Evolutionary conservation across 2,329 filamentous ascomycete species (phyloP).

Genomic region (Corinectria fuckeliana): DNA sequence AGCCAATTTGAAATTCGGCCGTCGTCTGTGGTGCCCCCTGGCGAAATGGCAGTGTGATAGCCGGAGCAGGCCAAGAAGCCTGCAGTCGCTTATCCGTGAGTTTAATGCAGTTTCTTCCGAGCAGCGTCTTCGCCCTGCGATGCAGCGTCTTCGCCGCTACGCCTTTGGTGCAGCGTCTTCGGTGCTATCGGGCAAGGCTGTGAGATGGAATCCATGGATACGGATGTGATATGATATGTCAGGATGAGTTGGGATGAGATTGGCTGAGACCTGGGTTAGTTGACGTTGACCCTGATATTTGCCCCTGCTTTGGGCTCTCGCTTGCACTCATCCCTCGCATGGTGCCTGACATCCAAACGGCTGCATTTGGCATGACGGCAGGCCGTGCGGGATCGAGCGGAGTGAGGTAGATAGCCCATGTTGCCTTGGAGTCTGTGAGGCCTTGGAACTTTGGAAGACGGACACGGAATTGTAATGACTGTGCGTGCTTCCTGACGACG

Average conservation of each 20-base stretch:
- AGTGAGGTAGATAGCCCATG: not conserved
- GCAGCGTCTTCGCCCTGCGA: conserved; percentile 2
- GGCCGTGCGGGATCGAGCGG: not conserved
- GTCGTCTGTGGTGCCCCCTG: conserved; percentile 1
- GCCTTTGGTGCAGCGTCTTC: conserved; percentile 1
- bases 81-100: not conserved
- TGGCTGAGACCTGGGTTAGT: conserved; percentile 10
- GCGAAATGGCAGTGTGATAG: conserved; percentile 8
- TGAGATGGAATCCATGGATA: conserved; percentile 17
- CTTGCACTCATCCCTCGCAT: conserved; percentile 4
- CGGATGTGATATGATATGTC: conserved; percentile 5
- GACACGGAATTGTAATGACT: conserved; percentile 1
- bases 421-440: not conserved
- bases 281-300: conserved; percentile 23
- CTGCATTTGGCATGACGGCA: conserved; percentile 1
- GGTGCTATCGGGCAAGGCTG: conserved; percentile 3
- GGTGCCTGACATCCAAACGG: conserved; percentile 13
- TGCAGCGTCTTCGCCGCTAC: too few relatives aligned
- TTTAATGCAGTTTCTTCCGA: conserved; percentile 5
- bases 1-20: not conserved
- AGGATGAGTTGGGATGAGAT: not conserved
- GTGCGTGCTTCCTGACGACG: conserved; percentile 25
- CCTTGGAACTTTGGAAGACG: not conserved
- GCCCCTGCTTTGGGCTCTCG: conserved; percentile 17
- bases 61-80: conserved; percentile 6